A percentile compares a stretch with the other conserved stretches of the same genome.
phyloP scores from a whole-genome alignment of 2,329 filamentous ascomycete genomes.

The Fusarium sp. region DNA sequence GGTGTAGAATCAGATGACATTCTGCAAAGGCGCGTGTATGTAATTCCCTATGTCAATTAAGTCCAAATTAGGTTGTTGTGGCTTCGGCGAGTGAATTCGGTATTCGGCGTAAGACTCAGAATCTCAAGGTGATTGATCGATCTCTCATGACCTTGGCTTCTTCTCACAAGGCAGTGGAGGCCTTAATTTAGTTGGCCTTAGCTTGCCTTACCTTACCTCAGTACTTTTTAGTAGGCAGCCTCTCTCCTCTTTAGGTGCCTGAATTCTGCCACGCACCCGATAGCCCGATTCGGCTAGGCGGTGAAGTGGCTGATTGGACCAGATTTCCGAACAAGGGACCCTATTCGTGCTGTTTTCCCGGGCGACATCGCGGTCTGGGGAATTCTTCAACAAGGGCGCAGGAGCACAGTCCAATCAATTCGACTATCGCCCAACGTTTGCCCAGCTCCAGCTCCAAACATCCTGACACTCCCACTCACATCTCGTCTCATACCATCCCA shows the following conservation, averaged over 20 bases:
- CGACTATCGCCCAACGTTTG: constrained; percentile 26
- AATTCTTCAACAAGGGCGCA: constrained; percentile 12
- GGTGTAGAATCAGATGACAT: constrained; percentile 37
- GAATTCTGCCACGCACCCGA: constrained; percentile 23
- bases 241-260: background rate
- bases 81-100: constrained; percentile 1
- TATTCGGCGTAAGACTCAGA: background rate
- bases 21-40: background rate
- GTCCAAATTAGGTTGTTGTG: background rate
- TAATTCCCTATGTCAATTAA: background rate
- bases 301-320: constrained; percentile 28
- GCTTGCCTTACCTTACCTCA: background rate
- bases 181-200: background rate
- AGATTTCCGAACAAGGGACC: constrained; percentile 3
- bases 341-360: constrained; percentile 18
- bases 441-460: constrained; percentile 38
- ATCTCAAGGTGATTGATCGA: constrained; percentile 12
- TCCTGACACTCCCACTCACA: constrained; percentile 9
- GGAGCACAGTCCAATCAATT: constrained; percentile 38
- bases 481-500: background rate
- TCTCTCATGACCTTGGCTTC: constrained; percentile 18
- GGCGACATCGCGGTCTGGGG: constrained; percentile 32
- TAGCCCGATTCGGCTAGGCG: constrained; percentile 20
- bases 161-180: constrained; percentile 8
- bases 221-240: background rate